phyloP scores from a whole-genome alignment of 225 moss, liverwort and hornwort genomes.

The Anthoceros angustus region DNA sequence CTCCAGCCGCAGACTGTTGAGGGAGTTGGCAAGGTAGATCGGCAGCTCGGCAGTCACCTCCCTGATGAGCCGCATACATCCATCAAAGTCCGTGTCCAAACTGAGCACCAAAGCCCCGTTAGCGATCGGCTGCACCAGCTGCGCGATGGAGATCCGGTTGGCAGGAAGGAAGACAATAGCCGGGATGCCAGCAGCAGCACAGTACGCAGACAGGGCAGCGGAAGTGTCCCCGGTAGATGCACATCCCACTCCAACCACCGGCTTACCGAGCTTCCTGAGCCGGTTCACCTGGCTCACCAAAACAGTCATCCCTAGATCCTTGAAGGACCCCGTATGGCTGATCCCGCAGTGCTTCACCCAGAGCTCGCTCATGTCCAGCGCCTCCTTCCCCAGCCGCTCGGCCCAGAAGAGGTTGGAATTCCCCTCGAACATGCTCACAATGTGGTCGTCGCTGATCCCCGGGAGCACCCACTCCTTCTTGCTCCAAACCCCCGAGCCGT shows the following conservation, averaged over 20 bases:
- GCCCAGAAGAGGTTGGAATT: constrained; percentile 4
- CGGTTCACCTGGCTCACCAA: constrained; percentile 3
- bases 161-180: constrained; percentile 1
- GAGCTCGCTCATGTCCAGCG: constrained; percentile 1
- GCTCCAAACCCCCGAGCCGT: constrained; percentile 5
- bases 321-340: constrained; percentile 4
- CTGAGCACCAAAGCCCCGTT: constrained; percentile 4
- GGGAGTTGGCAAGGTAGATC: not conserved
- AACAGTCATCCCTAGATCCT: not conserved
- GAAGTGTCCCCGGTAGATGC: constrained; percentile 1
- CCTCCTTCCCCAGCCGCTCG: not conserved
- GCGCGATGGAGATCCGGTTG: constrained; percentile 4
- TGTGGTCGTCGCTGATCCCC: constrained; percentile 3
- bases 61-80: not conserved
- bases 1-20: constrained; percentile 4
- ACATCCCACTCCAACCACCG: not conserved
- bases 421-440: not conserved
- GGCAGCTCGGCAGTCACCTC: constrained; percentile 3
- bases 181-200: not conserved
- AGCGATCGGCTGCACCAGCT: not conserved
- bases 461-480: constrained; percentile 4
- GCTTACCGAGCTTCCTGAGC: not conserved
- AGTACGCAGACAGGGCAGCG: not conserved
- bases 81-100: constrained; percentile 1
- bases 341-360: constrained; percentile 3